Conservation (phyloP, 2,329 filamentous ascomycete genomes). For the Xylaria arbuscula region DNA sequence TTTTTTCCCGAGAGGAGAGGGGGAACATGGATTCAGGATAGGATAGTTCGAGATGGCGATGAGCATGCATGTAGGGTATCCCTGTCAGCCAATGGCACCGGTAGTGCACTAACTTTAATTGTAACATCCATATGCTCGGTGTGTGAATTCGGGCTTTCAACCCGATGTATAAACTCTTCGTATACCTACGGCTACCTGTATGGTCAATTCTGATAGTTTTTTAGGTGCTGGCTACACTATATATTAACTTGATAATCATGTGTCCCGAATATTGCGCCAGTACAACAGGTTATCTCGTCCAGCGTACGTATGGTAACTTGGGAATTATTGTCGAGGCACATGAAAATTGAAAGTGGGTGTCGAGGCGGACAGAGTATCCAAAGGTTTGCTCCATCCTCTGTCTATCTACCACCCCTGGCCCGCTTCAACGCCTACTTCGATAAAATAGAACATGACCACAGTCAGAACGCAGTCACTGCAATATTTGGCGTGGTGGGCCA, state of each 20-base stretch:
- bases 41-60: not conserved
- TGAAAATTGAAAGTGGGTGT: not conserved
- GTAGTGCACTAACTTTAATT: not conserved
- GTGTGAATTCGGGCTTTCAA: conserved; percentile 2
- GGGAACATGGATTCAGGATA: not conserved
- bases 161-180: not conserved
- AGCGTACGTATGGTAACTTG: not conserved
- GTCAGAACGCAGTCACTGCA: not conserved
- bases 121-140: not conserved
- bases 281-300: not conserved
- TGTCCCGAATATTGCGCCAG: not conserved
- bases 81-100: not conserved
- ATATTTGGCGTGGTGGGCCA: conserved; percentile 2
- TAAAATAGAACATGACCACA: conserved; percentile 8
- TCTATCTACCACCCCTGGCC: not conserved
- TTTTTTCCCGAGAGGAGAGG: no score
- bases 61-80: conserved; percentile 13
- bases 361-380: not conserved
- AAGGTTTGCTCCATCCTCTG: not conserved
- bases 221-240: no score
- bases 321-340: not conserved
- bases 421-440: not conserved
- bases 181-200: no score
- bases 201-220: no score
- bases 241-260: not conserved